Conservation (phyloP, 257 asterid genomes). For the Solanum gandarillasii region DNA sequence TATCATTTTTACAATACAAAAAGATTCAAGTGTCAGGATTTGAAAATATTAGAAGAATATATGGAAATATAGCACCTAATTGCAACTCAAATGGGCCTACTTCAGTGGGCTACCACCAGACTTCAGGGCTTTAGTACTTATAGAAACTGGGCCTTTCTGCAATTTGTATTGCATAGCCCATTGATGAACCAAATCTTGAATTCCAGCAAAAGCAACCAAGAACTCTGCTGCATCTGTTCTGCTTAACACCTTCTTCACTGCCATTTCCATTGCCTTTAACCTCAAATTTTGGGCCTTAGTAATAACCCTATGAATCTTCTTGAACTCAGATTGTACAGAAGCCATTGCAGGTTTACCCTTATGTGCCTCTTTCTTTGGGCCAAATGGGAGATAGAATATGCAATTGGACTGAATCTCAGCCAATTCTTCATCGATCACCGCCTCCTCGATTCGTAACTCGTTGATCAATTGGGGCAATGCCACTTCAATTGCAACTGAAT, state of each 20-base stretch:
- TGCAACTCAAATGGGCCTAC: neutral
- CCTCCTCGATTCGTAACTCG: conserved; percentile 71
- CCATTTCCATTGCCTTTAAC: conserved; percentile 51
- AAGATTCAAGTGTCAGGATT: neutral
- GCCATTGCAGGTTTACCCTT: conserved; percentile 14
- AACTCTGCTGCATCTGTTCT: conserved; percentile 81
- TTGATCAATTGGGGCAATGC: conserved; percentile 45
- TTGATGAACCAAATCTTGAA: conserved; percentile 57
- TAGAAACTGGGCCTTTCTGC: conserved; percentile 17
- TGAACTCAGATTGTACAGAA: conserved; percentile 41
- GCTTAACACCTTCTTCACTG: conserved; percentile 51
- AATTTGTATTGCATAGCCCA: conserved; percentile 24
- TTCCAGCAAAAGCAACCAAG: conserved; percentile 51
- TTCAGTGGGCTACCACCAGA: neutral
- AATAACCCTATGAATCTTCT: conserved; percentile 55
- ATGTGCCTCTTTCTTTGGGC: conserved; percentile 7
- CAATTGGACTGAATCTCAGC: conserved; percentile 75
- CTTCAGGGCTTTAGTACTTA: conserved; percentile 14
- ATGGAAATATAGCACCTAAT: neutral
- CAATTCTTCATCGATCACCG: conserved; percentile 83
- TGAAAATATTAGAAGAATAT: neutral
- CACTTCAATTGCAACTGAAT: conserved; percentile 31
- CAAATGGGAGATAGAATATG: conserved; percentile 60
- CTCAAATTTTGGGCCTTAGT: conserved; percentile 72
- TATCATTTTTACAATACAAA: neutral